Percentiles rank a stretch among this genome's conserved stretches.
Evolutionary conservation across 140 eudicot species (phyloP).

Genomic region (Flaveria floridana): DNA sequence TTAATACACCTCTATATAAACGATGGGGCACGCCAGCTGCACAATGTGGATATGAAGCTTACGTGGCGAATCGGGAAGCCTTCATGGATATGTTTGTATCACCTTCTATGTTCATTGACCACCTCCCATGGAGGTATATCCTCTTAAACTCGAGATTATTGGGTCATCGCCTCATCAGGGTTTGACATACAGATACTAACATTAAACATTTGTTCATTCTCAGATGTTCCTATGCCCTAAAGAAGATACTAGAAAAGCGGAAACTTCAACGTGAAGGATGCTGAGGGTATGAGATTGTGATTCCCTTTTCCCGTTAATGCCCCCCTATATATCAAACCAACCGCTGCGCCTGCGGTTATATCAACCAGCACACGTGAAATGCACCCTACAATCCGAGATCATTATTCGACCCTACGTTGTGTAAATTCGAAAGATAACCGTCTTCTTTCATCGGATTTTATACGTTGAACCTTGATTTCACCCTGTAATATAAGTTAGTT

Average conservation of each 20-base stretch:
- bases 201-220: slow-evolving; percentile 5
- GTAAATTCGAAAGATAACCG: neutral
- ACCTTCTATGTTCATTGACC: slow-evolving; percentile 72
- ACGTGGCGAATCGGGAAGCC: slow-evolving; percentile 52
- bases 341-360: neutral
- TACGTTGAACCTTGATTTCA: neutral
- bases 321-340: slow-evolving; percentile 2
- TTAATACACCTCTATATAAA: slow-evolving; percentile 43
- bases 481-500: neutral
- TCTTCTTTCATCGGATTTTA: neutral
- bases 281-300: slow-evolving; percentile 22
- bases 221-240: slow-evolving; percentile 49
- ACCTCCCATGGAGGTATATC: slow-evolving; percentile 74
- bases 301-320: neutral
- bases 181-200: neutral
- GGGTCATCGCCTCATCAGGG: neutral
- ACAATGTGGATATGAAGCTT: slow-evolving; percentile 50
- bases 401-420: neutral
- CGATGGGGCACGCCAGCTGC: slow-evolving; percentile 41
- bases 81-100: slow-evolving; percentile 71
- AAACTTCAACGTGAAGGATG: slow-evolving; percentile 28
- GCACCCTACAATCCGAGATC: slow-evolving; percentile 8
- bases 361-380: neutral
- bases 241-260: slow-evolving; percentile 37
- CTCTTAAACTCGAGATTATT: neutral